Conservation (phyloP, 192 early-diverging fungal species). For the Backusella macrospora region DNA sequence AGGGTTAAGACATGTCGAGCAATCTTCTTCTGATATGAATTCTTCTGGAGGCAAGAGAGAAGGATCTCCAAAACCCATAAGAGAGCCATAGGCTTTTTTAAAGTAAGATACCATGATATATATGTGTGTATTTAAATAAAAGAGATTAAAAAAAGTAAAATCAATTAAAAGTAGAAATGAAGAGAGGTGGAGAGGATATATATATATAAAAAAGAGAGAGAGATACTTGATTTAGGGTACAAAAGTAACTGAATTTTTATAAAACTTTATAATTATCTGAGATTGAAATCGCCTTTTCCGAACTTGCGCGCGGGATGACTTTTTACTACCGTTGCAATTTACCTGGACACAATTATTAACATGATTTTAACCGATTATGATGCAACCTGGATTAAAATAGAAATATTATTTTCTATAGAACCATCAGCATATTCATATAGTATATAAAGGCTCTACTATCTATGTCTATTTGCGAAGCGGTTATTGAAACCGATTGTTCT, state of each 20-base stretch:
- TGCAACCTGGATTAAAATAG: background rate
- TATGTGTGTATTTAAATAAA: background rate
- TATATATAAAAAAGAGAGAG: too few species aligned
- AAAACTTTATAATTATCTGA: background rate
- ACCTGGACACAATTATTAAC: background rate
- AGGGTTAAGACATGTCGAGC: constrained; percentile 40
- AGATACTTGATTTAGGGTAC: background rate
- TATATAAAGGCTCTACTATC: too few species aligned
- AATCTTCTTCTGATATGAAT: constrained; percentile 34
- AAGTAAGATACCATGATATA: constrained; percentile 10
- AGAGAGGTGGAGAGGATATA: too few species aligned
- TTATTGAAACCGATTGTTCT: too few species aligned
- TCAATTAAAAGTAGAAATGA: background rate
- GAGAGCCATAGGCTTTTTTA: background rate
- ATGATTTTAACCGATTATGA: background rate
- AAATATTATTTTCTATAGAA: background rate
- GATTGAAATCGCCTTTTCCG: background rate
- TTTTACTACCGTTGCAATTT: background rate
- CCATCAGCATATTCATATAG: too few species aligned
- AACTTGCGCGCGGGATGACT: constrained; percentile 2
- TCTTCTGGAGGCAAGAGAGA: constrained; percentile 15
- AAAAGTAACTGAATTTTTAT: background rate
- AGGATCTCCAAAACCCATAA: constrained; percentile 12
- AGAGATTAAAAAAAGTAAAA: background rate
- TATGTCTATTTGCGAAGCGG: too few species aligned